phyloP scores from a whole-genome alignment of 176 grass and related monocot species.

The Avena eriantha region DNA sequence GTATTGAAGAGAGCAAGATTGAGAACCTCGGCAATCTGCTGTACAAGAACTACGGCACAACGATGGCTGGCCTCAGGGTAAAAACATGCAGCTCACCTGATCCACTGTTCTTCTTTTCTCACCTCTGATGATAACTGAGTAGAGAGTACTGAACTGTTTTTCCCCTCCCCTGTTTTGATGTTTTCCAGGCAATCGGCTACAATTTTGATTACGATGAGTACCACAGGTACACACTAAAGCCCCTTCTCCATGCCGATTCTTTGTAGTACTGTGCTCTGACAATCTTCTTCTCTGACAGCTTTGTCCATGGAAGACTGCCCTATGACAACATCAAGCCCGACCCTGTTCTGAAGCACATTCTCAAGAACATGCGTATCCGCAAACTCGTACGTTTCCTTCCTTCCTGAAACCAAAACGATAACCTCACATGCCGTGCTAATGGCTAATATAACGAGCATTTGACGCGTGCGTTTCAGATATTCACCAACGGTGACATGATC shows the following conservation, averaged over 20 bases:
- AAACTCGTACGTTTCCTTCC: constrained; percentile 71
- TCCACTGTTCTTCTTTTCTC: not conserved
- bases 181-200: constrained; percentile 78
- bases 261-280: not conserved
- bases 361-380: constrained; percentile 81
- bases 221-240: constrained; percentile 41
- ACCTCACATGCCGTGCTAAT: not conserved
- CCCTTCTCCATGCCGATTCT: not conserved
- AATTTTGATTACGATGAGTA: constrained; percentile 91
- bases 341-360: constrained; percentile 75
- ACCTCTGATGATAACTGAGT: not conserved
- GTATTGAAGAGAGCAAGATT: constrained; percentile 79
- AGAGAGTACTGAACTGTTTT: constrained; percentile 17
- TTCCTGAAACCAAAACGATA: not conserved
- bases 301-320: constrained; percentile 93
- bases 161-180: not conserved
- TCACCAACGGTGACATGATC: constrained; percentile 83
- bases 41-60: constrained; percentile 95
- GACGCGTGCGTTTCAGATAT: constrained; percentile 61
- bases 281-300: constrained; percentile 32
- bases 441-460: not conserved
- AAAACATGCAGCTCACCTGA: not conserved
- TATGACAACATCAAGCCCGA: constrained; percentile 95
- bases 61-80: constrained; percentile 97
- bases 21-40: constrained; percentile 71